Percentiles rank a stretch among this genome's conserved stretches.
phyloP scores from a whole-genome alignment of 1,139 yeast species.

The Debaryomyces fabryi region DNA sequence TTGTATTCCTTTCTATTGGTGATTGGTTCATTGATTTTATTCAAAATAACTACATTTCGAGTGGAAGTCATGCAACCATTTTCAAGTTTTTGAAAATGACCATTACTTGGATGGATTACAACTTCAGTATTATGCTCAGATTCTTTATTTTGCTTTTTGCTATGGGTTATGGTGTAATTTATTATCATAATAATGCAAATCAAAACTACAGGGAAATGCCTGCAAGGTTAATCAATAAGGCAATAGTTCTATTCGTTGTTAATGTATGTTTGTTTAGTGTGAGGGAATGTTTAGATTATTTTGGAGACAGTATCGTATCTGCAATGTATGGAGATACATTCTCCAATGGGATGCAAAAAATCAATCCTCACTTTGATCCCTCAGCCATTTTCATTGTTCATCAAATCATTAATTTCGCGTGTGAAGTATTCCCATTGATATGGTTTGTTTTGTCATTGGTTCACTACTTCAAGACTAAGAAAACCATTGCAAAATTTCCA shows the following conservation, averaged over 20 bases:
- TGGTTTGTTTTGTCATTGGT: constrained; percentile 22
- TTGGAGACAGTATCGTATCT: neutral
- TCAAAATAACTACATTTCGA: constrained; percentile 20
- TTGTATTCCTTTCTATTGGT: constrained; percentile 15
- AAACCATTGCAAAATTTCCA: constrained; percentile 34
- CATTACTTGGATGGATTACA: constrained; percentile 7
- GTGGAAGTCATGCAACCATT: constrained; percentile 8
- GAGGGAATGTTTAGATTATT: constrained; percentile 1
- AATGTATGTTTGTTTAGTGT: constrained; percentile 13
- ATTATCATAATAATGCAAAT: constrained; percentile 29
- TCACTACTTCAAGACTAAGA: constrained; percentile 33
- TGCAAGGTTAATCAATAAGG: constrained; percentile 18
- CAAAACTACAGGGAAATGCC: constrained; percentile 34
- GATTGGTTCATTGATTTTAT: constrained; percentile 18
- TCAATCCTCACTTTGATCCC: neutral
- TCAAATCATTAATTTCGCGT: constrained; percentile 3
- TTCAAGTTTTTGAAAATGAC: constrained; percentile 6
- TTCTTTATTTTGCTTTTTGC: constrained; percentile 32
- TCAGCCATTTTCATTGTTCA: neutral
- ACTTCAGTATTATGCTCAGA: constrained; percentile 11
- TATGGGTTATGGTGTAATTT: constrained; percentile 46
- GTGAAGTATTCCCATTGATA: constrained; percentile 12
- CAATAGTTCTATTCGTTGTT: constrained; percentile 19
- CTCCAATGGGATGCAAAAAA: neutral
- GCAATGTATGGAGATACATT: constrained; percentile 1